phyloP scores from a whole-genome alignment of 192 early-diverging fungal species.

The Coemansia guatemalensis region DNA sequence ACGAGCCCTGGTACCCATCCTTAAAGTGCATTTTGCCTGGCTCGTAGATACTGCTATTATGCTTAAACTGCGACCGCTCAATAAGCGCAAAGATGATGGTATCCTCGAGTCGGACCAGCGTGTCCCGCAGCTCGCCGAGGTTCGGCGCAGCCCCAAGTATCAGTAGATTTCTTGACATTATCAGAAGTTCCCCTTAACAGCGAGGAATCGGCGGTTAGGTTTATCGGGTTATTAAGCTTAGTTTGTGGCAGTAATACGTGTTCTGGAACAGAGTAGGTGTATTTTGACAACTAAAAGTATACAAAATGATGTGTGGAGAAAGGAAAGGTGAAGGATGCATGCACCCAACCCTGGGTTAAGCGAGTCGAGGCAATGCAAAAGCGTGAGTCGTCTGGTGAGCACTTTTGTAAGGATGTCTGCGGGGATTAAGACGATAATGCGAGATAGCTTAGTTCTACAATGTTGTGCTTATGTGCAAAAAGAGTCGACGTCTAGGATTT shows the following conservation, averaged over 20 bases:
- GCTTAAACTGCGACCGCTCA: constrained; percentile 89
- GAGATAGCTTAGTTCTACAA: no score
- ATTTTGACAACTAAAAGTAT: no score
- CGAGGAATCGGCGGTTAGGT: background rate
- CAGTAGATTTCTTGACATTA: constrained; percentile 50
- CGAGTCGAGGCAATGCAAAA: no score
- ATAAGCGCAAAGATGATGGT: constrained; percentile 86
- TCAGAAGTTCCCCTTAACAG: background rate
- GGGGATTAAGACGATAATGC: no score
- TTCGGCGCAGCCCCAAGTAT: constrained; percentile 41
- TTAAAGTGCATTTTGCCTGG: constrained; percentile 66
- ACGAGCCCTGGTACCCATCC: constrained; percentile 69
- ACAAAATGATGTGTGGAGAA: no score
- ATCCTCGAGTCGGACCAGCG: constrained; percentile 92
- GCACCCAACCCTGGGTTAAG: no score
- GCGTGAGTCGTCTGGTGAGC: no score
- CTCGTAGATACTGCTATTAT: constrained; percentile 80
- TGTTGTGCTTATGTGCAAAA: no score
- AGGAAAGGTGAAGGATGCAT: no score
- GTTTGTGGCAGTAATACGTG: background rate
- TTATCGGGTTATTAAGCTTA: background rate
- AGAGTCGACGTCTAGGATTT: no score
- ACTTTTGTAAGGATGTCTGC: no score
- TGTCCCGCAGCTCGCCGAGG: constrained; percentile 62
- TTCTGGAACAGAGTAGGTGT: no score